Conservation (phyloP, 495 filamentous ascomycete genomes). For the Viridothelium virens region DNA sequence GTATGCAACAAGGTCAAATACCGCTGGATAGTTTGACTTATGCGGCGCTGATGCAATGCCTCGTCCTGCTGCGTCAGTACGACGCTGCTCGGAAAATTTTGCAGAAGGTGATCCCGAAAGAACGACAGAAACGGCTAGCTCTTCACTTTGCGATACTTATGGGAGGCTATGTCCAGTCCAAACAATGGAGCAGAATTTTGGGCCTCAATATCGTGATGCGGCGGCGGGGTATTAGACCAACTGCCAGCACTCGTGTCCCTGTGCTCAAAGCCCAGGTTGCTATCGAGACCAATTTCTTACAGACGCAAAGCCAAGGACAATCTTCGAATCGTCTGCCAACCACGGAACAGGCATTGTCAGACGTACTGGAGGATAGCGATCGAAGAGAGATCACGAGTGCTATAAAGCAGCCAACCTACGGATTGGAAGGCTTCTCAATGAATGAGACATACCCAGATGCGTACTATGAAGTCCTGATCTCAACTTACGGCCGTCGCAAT, state of each 20-base stretch:
- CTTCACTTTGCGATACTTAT: conserved; percentile 74
- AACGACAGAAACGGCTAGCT: conserved; percentile 50
- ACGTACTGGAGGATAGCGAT: conserved; percentile 16
- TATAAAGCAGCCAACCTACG: conserved; percentile 28
- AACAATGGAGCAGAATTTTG: conserved; percentile 47
- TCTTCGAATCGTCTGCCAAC: not conserved
- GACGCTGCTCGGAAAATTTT: conserved; percentile 61
- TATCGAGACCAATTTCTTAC: conserved; percentile 20
- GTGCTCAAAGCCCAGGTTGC: conserved; percentile 38
- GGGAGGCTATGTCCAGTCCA: conserved; percentile 50
- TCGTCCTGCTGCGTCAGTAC: conserved; percentile 53
- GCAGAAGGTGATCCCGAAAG: conserved; percentile 48
- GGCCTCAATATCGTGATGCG: conserved; percentile 47
- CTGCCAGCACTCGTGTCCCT: conserved; percentile 41
- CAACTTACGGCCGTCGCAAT: conserved; percentile 50
- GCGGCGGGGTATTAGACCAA: conserved; percentile 39
- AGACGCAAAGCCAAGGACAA: conserved; percentile 31
- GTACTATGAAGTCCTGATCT: conserved; percentile 56
- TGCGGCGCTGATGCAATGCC: conserved; percentile 61
- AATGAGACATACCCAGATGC: conserved; percentile 37
- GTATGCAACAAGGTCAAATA: conserved; percentile 53
- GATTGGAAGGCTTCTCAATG: conserved; percentile 20
- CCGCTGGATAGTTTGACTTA: conserved; percentile 65
- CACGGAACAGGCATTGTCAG: conserved; percentile 1
- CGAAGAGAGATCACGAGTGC: conserved; percentile 9